These are phyloP conservation scores for Gonapodya prolifera DNA, from an alignment of 192 early-diverging fungal species.

Conservation along the genomic window DNA sequence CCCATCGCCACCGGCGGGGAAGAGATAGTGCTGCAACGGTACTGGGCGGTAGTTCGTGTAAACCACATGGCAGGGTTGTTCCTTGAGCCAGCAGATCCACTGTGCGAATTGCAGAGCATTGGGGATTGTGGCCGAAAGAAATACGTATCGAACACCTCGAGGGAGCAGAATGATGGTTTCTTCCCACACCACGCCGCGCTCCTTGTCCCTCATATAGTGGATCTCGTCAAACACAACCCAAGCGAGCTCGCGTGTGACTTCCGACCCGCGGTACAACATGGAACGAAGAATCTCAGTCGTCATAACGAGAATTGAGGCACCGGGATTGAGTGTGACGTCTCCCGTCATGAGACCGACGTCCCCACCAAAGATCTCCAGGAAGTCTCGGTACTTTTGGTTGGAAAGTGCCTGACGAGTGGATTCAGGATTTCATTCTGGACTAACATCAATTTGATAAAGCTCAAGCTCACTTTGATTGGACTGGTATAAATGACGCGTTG, in stretches of 20 bases:
- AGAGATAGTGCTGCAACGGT: slow-evolving; percentile 93
- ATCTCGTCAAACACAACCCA: slow-evolving; percentile 99
- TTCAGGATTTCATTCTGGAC: neutral
- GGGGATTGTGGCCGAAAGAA: slow-evolving; percentile 96
- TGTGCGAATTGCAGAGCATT: slow-evolving; percentile 98
- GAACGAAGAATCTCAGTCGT: slow-evolving; percentile 96
- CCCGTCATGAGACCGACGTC: slow-evolving; percentile 99
- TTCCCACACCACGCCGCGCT: slow-evolving; percentile 98
- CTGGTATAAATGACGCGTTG: slow-evolving; percentile 94
- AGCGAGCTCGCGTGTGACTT: slow-evolving; percentile 90
- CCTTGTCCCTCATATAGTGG: slow-evolving; percentile 96
- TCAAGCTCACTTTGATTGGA: slow-evolving; percentile 72
- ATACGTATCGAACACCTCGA: slow-evolving; percentile 81
- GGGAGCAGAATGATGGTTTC: slow-evolving; percentile 94
- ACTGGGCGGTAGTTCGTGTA: slow-evolving; percentile 96
- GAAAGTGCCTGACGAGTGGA: slow-evolving; percentile 57
- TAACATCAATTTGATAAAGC: neutral
- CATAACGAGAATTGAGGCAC: slow-evolving; percentile 90
- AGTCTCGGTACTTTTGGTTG: slow-evolving; percentile 97
- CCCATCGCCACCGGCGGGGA: slow-evolving; percentile 80
- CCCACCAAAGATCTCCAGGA: slow-evolving; percentile 77
- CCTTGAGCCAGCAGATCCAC: slow-evolving; percentile 92
- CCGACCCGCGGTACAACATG: slow-evolving; percentile 94
- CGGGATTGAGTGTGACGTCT: slow-evolving; percentile 91
- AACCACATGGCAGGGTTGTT: slow-evolving; percentile 96